phyloP scores from a whole-genome alignment of 2,329 filamentous ascomycete genomes.

The Phoma sp. region DNA sequence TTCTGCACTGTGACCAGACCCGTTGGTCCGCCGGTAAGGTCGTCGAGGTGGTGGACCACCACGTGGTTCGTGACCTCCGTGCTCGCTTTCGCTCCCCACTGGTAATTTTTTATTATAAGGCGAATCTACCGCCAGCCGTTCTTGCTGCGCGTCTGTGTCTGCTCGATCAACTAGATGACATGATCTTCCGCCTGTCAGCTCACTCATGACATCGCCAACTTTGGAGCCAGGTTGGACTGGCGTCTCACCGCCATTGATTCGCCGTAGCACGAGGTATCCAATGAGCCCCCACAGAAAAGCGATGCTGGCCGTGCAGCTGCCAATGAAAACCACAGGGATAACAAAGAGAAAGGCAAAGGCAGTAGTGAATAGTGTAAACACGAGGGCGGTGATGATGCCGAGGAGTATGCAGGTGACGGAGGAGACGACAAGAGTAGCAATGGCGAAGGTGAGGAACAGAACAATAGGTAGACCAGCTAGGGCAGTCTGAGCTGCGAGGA shows the following conservation, averaged over 20 bases:
- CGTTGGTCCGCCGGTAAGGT: slow-evolving; percentile 8
- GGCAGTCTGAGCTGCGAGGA: slow-evolving; percentile 69
- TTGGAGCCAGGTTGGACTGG: slow-evolving; percentile 26
- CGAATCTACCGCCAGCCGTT: slow-evolving; percentile 12
- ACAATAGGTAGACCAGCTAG: slow-evolving; percentile 72
- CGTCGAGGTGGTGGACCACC: slow-evolving; percentile 15
- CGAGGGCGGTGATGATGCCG: slow-evolving; percentile 57
- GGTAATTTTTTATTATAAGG: neutral
- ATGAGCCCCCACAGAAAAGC: slow-evolving; percentile 68
- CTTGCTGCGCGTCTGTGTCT: slow-evolving; percentile 1
- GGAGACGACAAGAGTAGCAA: slow-evolving; percentile 69
- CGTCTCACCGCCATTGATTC: slow-evolving; percentile 34
- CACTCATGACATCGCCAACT: slow-evolving; percentile 27
- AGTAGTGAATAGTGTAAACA: slow-evolving; percentile 73
- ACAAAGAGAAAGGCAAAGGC: slow-evolving; percentile 72
- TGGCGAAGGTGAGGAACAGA: slow-evolving; percentile 71
- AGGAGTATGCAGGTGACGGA: slow-evolving; percentile 66
- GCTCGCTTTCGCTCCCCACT: neutral
- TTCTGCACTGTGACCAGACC: slow-evolving; percentile 8
- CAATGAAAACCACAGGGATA: slow-evolving; percentile 72
- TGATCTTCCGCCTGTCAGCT: slow-evolving; percentile 29
- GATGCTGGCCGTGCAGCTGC: slow-evolving; percentile 67
- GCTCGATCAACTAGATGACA: slow-evolving; percentile 18
- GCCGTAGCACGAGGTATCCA: slow-evolving; percentile 60
- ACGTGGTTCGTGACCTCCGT: slow-evolving; percentile 3